A percentile compares a stretch with the other conserved stretches of the same genome.
Conservation (phyloP, 352 stramenopile species). For the Phytophthora ohioensis region DNA sequence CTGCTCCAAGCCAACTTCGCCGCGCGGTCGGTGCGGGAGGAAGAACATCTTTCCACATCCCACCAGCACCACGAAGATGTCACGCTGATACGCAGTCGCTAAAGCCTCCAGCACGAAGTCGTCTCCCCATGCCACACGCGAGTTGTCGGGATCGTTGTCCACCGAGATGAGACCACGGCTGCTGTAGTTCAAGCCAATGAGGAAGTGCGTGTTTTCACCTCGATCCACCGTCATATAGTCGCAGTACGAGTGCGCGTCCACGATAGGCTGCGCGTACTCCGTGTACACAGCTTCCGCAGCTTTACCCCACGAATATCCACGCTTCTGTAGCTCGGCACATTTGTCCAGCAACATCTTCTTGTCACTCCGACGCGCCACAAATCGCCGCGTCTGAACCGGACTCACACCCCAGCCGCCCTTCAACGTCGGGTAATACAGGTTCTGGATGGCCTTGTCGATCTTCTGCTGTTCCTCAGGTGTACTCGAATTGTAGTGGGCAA, state of each 20-base stretch:
- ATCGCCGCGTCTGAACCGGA: constrained; percentile 83
- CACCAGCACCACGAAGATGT: constrained; percentile 91
- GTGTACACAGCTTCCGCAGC: constrained; percentile 85
- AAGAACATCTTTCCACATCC: constrained; percentile 92
- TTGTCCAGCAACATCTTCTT: constrained; percentile 82
- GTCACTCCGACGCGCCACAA: constrained; percentile 70
- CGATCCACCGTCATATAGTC: constrained; percentile 88
- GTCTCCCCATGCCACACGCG: constrained; percentile 87
- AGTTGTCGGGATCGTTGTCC: constrained; percentile 81
- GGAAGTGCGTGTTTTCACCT: constrained; percentile 78
- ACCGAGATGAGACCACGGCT: constrained; percentile 79
- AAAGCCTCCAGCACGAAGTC: constrained; percentile 88
- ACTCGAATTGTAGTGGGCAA: constrained; percentile 72
- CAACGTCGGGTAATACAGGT: constrained; percentile 86
- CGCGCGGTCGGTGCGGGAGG: constrained; percentile 77
- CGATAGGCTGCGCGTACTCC: constrained; percentile 70
- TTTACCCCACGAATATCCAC: constrained; percentile 78
- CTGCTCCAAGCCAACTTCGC: constrained; percentile 48
- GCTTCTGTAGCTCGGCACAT: constrained; percentile 81
- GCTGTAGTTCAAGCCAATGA: constrained; percentile 87
- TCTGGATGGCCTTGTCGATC: constrained; percentile 87
- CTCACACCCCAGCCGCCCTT: constrained; percentile 87
- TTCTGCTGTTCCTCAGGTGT: constrained; percentile 70
- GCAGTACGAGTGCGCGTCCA: constrained; percentile 83
- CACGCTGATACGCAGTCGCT: constrained; percentile 86